phyloP scores from a whole-genome alignment of 257 asterid genomes.

The Pogostemon cablin region DNA sequence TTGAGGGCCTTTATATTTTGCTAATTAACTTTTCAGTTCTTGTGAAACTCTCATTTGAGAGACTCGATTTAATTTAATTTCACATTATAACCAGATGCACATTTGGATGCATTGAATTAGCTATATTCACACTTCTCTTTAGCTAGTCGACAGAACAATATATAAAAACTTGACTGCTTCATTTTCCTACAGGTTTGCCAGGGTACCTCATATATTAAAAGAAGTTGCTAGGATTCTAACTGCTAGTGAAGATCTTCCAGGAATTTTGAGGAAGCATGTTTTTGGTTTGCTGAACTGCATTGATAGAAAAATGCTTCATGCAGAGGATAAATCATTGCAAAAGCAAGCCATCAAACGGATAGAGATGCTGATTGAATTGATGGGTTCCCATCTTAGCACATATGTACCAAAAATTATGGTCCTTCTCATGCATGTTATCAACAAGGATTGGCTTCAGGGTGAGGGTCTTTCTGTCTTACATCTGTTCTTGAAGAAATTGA shows the following conservation, averaged over 20 bases:
- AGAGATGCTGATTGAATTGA: constrained; percentile 81
- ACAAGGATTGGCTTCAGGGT: constrained; percentile 80
- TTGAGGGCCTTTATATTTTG: constrained; percentile 26
- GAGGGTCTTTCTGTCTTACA: constrained; percentile 87
- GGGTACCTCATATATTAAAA: constrained; percentile 79
- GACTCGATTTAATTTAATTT: neutral
- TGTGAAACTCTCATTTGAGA: constrained; percentile 23
- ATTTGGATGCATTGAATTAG: constrained; percentile 7
- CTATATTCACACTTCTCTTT: constrained; percentile 16
- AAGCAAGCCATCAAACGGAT: constrained; percentile 85
- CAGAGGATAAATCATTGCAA: constrained; percentile 72
- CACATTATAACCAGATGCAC: neutral
- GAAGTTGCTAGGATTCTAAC: constrained; percentile 81
- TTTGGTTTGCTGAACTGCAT: constrained; percentile 87
- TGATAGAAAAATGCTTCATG: constrained; percentile 91
- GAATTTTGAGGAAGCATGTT: constrained; percentile 81
- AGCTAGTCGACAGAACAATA: constrained; percentile 15
- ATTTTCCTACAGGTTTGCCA: constrained; percentile 61
- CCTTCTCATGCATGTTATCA: constrained; percentile 93
- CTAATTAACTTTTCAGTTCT: constrained; percentile 26
- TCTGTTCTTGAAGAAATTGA: constrained; percentile 76
- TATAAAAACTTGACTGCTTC: constrained; percentile 2
- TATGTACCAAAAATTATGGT: constrained; percentile 96
- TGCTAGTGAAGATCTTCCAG: constrained; percentile 81
- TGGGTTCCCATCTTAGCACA: constrained; percentile 90